Base-by-base conservation (phyloP, 768 basidiomycete genomes). In the Boletus huronensis region DNA sequence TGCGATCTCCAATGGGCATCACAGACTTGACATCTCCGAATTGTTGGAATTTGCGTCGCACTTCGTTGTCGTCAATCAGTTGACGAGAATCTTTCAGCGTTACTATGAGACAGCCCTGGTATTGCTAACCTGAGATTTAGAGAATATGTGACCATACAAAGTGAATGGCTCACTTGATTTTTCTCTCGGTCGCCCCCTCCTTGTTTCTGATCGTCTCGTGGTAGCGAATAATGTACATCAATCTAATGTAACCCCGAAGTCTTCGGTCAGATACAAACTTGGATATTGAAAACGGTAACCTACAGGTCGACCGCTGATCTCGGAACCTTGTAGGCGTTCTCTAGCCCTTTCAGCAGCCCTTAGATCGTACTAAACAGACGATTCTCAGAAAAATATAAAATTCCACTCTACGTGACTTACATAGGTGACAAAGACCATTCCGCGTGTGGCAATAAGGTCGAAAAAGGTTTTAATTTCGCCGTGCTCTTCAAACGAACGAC, bases 361-460 rank as follows among this genome's bases (percentile, higher is more conserved):
- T 16, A 97, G 72, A 71, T 99, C 97, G 70, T 74, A 98, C 97
- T 99, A 64, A 16, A 46, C 29, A 31, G n/a, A 53, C 7, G 1
- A 1, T 32, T 49, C 48, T 63, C 48, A 61, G 56, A n/a, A 42
- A 60, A 70, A 11, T 48, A 17, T 14, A 34, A 25, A 23, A n/a
- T 23, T 8, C 17, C 35, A 48, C 53, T 42, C 52, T 8, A 35
- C 23, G 35, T 42, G 46, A 83, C 96, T 82, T 75, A 98, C 97
- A 70, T 92, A 99, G 45, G 96, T 99, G 42, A 98, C 89, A 71
- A 99, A 99, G 14, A 98, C 89, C 91, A 99, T 97, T n/a, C 97
- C 97, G 56, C 97, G 81, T 11, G 90, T 95, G 46, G 84, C 82
- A 58, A 98, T 90, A 19, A 98, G 77, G 72, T 99, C 97, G 71